These are phyloP conservation scores for Conidiobolus incongruus DNA, from an alignment of 371 early-diverging fungal genomes.

Conservation along the genomic window DNA sequence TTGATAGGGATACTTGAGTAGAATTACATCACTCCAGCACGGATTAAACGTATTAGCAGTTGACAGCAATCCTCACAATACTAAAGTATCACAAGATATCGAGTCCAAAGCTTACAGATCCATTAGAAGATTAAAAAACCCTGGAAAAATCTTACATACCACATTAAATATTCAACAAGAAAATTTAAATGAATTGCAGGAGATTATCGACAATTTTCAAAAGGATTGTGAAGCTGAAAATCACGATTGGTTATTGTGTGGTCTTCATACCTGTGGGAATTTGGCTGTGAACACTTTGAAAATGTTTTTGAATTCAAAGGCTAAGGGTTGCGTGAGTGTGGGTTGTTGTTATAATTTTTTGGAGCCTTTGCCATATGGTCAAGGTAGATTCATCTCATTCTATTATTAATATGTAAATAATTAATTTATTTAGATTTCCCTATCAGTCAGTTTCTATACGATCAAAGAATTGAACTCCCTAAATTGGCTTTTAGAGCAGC, in stretches of 20 bases:
- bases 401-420: conserved; percentile 9
- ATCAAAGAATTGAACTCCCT: conserved; percentile 14
- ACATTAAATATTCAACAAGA: neutral
- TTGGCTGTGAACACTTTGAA: conserved; percentile 44
- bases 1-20: conserved; percentile 49
- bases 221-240: conserved; percentile 5
- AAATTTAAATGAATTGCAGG: neutral
- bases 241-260: conserved; percentile 44
- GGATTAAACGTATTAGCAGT: conserved; percentile 51
- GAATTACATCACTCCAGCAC: conserved; percentile 42
- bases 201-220: neutral
- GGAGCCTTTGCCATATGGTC: neutral
- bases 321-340: conserved; percentile 43
- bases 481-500: conserved; percentile 45
- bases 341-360: conserved; percentile 68
- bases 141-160: neutral
- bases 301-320: conserved; percentile 37
- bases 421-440: conserved; percentile 1
- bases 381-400: neutral
- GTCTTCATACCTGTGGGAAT: conserved; percentile 76
- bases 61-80: conserved; percentile 51
- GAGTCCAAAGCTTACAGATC: neutral
- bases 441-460: neutral
- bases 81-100: conserved; percentile 40
- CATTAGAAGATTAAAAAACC: too few relatives aligned